A percentile compares a stretch with the other conserved stretches of the same genome.
Conservation (phyloP, 2,329 filamentous ascomycete genomes). For the Nigrospora sphaerica region DNA sequence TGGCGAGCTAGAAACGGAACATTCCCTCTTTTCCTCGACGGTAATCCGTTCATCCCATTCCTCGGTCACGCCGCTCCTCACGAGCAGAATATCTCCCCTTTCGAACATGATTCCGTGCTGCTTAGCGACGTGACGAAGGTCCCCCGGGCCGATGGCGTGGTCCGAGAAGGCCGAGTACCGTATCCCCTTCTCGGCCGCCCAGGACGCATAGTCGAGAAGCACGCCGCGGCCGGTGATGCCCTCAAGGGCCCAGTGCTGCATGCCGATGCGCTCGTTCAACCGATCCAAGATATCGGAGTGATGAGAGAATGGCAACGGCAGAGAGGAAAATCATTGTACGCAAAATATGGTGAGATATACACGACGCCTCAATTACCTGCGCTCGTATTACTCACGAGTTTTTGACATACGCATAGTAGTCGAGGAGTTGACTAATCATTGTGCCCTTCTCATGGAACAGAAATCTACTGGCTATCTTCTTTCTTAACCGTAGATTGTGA, state of each 20-base stretch:
- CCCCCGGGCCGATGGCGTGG: slow-evolving; percentile 24
- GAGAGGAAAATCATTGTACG: too few species aligned
- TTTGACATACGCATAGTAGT: too few species aligned
- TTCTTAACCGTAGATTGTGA: too few species aligned
- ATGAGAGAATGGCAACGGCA: too few species aligned
- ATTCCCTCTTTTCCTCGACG: too few species aligned
- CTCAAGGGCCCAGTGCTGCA: slow-evolving; percentile 39
- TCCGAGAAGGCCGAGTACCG: slow-evolving; percentile 30
- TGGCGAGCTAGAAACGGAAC: too few species aligned
- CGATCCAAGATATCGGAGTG: slow-evolving; percentile 40
- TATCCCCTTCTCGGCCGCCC: slow-evolving; percentile 31
- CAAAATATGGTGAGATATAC: too few species aligned
- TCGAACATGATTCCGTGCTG: slow-evolving; percentile 35
- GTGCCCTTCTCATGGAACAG: too few species aligned
- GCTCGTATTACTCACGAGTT: too few species aligned
- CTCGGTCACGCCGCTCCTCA: slow-evolving; percentile 28
- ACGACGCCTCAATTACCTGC: too few species aligned
- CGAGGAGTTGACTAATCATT: too few species aligned
- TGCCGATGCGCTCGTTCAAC: slow-evolving; percentile 34
- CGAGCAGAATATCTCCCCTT: slow-evolving; percentile 45
- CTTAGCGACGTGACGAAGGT: slow-evolving; percentile 25
- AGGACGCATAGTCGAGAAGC: slow-evolving; percentile 41
- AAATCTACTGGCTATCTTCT: too few species aligned
- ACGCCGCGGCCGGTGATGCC: slow-evolving; percentile 45
- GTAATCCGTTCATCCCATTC: slow-evolving; percentile 14